Conservation (phyloP, 345 rosid species). For the Boechera stricta region DNA sequence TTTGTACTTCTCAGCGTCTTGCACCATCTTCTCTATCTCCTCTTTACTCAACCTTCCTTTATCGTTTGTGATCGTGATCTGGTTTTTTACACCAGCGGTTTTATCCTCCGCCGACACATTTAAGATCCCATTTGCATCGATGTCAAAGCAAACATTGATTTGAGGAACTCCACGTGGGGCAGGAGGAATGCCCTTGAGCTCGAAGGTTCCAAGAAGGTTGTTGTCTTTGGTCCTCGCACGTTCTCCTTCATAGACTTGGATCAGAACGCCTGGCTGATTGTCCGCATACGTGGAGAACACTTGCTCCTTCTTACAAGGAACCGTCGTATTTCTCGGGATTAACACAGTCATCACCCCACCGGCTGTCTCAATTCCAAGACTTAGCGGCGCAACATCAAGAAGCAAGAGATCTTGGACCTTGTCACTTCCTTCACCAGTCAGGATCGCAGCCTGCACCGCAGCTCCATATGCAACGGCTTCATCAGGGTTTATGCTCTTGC, state of each 20-base stretch:
- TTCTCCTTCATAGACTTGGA: slow-evolving; percentile 58
- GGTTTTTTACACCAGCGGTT: slow-evolving; percentile 56
- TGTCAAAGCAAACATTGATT: slow-evolving; percentile 52
- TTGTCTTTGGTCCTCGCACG: slow-evolving; percentile 57
- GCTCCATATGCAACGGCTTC: slow-evolving; percentile 59
- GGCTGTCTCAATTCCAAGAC: slow-evolving; percentile 56
- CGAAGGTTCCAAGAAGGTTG: slow-evolving; percentile 55
- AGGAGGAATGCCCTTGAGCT: slow-evolving; percentile 56
- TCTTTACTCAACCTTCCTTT: slow-evolving; percentile 56
- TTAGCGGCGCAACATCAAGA: slow-evolving; percentile 52
- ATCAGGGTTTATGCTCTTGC: slow-evolving; percentile 58
- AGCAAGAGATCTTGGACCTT: slow-evolving; percentile 55
- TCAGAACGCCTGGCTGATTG: slow-evolving; percentile 53
- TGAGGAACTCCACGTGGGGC: slow-evolving; percentile 60
- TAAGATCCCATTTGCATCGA: slow-evolving; percentile 53
- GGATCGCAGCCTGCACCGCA: slow-evolving; percentile 56
- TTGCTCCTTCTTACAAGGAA: slow-evolving; percentile 54
- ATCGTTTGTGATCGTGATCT: slow-evolving; percentile 55
- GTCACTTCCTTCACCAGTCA: slow-evolving; percentile 53
- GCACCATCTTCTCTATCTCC: slow-evolving; percentile 54
- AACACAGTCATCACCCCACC: slow-evolving; percentile 56
- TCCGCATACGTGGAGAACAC: slow-evolving; percentile 55
- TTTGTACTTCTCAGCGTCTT: slow-evolving; percentile 56
- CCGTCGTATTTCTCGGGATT: slow-evolving; percentile 55
- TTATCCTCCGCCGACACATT: slow-evolving; percentile 54